Conservation (phyloP, 441 rosid genomes). For the Gossypium aridum region DNA sequence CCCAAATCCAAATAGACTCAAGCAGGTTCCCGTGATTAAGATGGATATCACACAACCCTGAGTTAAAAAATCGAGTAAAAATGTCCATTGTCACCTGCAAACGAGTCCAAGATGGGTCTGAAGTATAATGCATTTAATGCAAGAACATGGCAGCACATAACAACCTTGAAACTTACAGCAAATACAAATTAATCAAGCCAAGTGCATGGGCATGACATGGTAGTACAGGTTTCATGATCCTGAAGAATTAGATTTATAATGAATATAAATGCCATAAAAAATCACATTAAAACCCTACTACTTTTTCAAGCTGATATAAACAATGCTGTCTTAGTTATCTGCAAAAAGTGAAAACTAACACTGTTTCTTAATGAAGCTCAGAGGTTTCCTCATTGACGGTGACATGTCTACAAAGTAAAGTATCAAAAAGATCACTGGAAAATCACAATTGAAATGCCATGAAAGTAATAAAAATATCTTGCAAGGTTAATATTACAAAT, state of each 20-base stretch:
- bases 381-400: background rate
- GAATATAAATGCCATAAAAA: conserved; percentile 4
- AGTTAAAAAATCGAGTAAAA: conserved; percentile 45
- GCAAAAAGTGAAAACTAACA: background rate
- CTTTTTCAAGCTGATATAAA: background rate
- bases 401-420: background rate
- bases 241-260: background rate
- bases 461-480: background rate
- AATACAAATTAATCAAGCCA: background rate
- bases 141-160: background rate
- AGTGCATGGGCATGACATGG: background rate
- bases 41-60: conserved; percentile 77
- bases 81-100: conserved; percentile 77
- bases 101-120: conserved; percentile 6
- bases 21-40: conserved; percentile 88
- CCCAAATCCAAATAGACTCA: conserved; percentile 95
- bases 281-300: background rate
- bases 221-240: background rate
- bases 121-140: background rate
- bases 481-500: background rate
- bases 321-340: background rate
- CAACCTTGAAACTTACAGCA: background rate
- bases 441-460: background rate
- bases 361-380: background rate
- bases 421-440: background rate